phyloP scores from a whole-genome alignment of 352 stramenopile species.

The Pythium pectinolyticum region DNA sequence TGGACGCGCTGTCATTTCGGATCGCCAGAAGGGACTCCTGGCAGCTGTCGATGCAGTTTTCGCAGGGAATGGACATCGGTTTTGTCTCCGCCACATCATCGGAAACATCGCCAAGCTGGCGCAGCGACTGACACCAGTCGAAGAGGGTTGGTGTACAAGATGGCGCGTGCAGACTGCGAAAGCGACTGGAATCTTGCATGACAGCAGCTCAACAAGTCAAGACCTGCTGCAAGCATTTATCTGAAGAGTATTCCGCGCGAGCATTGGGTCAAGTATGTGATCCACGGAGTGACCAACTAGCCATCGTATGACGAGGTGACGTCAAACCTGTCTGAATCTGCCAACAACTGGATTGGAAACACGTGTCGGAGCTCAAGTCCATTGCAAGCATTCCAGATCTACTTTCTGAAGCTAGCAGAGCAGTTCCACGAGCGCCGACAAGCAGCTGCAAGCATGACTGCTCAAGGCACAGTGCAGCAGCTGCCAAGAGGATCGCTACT shows the following conservation, averaged over 20 bases:
- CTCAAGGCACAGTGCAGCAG: background rate
- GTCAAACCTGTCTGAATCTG: constrained; percentile 14
- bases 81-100: constrained; percentile 16
- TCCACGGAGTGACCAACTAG: background rate
- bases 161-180: constrained; percentile 14
- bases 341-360: constrained; percentile 17
- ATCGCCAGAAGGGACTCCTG: constrained; percentile 6
- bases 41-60: constrained; percentile 8
- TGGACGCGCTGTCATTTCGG: background rate
- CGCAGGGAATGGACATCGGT: background rate
- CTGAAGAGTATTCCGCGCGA: constrained; percentile 1
- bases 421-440: constrained; percentile 8
- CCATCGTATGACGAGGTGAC: constrained; percentile 19
- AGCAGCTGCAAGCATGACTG: background rate
- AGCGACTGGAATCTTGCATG: background rate
- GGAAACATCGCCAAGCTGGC: constrained; percentile 10
- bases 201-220: background rate
- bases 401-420: constrained; percentile 4
- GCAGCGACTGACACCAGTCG: background rate
- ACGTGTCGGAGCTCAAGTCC: constrained; percentile 10
- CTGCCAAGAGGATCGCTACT: background rate
- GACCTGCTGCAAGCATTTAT: background rate
- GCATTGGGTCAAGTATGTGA: constrained; percentile 20
- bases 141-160: constrained; percentile 6
- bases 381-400: constrained; percentile 10